Percentiles rank a stretch among this genome's conserved stretches.
phyloP scores from a whole-genome alignment of 208 protist species.

The Wallacemonas rigidus region DNA sequence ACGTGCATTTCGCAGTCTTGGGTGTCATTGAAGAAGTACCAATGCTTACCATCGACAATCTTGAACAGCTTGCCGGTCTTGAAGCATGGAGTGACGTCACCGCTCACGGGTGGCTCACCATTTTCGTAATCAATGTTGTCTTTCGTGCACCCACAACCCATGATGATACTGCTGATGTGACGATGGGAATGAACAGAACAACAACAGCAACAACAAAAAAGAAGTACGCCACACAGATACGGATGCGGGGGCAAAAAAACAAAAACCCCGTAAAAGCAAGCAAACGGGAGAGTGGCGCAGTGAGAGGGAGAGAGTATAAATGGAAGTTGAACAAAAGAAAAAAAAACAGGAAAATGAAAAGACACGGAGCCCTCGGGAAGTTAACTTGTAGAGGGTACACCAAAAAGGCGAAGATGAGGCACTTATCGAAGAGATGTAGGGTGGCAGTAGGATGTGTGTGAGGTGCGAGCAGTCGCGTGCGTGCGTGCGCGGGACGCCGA shows the following conservation, averaged over 20 bases:
- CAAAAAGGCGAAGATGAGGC: no score
- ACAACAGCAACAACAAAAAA: conserved; percentile 4
- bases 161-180: background rate
- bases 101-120: conserved; percentile 42
- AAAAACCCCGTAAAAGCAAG: background rate
- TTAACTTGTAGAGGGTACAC: no score
- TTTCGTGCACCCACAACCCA: conserved; percentile 31
- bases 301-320: no score
- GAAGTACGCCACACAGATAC: background rate
- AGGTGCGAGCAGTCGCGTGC: no score
- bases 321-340: conserved; percentile 14
- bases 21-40: conserved; percentile 88
- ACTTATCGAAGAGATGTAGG: no score
- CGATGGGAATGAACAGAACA: background rate
- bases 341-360: conserved; percentile 16
- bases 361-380: background rate
- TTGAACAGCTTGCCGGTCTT: conserved; percentile 60
- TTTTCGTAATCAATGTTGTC: conserved; percentile 34
- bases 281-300: background rate
- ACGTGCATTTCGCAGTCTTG: conserved; percentile 69
- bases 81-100: conserved; percentile 58
- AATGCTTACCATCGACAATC: conserved; percentile 55
- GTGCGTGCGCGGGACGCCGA: no score
- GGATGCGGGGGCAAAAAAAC: background rate
- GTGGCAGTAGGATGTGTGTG: background rate